Evolutionary conservation across 83 land plant species (phyloP), one percentile per base, ranked within the genome.

Genomic region (Picea abies): DNA sequence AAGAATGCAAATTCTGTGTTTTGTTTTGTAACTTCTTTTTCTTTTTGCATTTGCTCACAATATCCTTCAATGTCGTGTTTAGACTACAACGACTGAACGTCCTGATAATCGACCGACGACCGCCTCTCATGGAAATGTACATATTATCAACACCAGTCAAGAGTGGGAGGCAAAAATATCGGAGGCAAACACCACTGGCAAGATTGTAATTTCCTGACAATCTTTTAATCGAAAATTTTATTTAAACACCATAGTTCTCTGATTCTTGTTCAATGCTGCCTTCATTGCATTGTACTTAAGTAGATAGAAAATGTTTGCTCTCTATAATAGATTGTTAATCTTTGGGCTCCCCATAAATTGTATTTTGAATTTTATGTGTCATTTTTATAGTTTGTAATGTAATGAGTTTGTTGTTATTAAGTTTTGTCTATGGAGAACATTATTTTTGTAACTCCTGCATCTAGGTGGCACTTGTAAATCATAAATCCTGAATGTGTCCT

Each of bases 121-220:
- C 4, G 49, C 19, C 22, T 52, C 15, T 76, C 60, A 76, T 47
- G 79, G 79, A 76, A 52, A 52, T 22, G 79, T 76, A 52, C 79
- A 52, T 52, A 52, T 76, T 14, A 76, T 76, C 60, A 76, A 4
- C 9, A 7, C 60, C 32, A 76, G 22, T 11, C 60, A 76, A 7
- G 79, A 76, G 32, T 76, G 61, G 61, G 79, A 76, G 19, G 79
- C 79, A 76, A 52, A 76, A 22, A 22, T 76, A 19, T 76, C 25
- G 10, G 79, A 76, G 32, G 79, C 79, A 22, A 76, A 47, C 17
- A 47, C 26, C 32, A 23, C 14, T 52, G 79, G 60, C 19, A 76
- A 76, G 15, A 76, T 76, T 76, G 79, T 76, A 76, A 76, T 44
- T 76, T 76, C 14, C 60, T 47, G 52, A 19, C 52, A 41, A 16